Conservation (phyloP, 1,139 yeast species). For the Hyphopichia fennica region DNA sequence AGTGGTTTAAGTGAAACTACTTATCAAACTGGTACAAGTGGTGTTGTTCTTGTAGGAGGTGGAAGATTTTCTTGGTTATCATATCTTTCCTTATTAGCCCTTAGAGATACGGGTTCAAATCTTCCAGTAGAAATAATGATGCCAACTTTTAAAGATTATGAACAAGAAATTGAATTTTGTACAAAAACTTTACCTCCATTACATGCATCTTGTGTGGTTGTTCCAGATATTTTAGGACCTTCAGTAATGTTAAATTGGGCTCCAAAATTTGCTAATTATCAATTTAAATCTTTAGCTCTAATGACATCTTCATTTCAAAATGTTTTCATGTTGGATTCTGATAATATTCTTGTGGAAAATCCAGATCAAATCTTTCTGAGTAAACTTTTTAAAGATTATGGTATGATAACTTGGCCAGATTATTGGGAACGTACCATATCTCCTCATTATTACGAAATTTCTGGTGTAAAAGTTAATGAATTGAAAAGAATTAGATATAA, state of each 20-base stretch:
- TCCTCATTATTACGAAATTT: slow-evolving; percentile 67
- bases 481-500: slow-evolving; percentile 22
- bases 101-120: slow-evolving; percentile 35
- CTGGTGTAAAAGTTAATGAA: slow-evolving; percentile 43
- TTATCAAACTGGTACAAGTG: slow-evolving; percentile 26
- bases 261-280: slow-evolving; percentile 30
- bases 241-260: slow-evolving; percentile 33
- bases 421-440: slow-evolving; percentile 76
- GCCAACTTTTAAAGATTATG: slow-evolving; percentile 34
- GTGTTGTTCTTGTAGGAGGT: slow-evolving; percentile 42
- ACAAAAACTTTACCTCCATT: slow-evolving; percentile 21
- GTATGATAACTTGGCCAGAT: slow-evolving; percentile 80
- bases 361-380: slow-evolving; percentile 50
- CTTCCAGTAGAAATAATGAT: slow-evolving; percentile 40
- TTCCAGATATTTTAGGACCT: slow-evolving; percentile 38
- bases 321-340: slow-evolving; percentile 43
- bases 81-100: slow-evolving; percentile 32
- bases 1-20: slow-evolving; percentile 21
- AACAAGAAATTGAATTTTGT: slow-evolving; percentile 28
- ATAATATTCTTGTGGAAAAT: slow-evolving; percentile 35
- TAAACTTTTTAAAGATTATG: slow-evolving; percentile 53
- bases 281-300: slow-evolving; percentile 42
- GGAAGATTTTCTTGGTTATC: slow-evolving; percentile 40
- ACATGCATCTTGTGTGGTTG: slow-evolving; percentile 30
- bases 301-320: slow-evolving; percentile 43